Percentiles rank a stretch among this genome's conserved stretches.
These are phyloP conservation scores for Pythium dissotocum DNA, from an alignment of 352 stramenopile species.

Conservation along the genomic window DNA sequence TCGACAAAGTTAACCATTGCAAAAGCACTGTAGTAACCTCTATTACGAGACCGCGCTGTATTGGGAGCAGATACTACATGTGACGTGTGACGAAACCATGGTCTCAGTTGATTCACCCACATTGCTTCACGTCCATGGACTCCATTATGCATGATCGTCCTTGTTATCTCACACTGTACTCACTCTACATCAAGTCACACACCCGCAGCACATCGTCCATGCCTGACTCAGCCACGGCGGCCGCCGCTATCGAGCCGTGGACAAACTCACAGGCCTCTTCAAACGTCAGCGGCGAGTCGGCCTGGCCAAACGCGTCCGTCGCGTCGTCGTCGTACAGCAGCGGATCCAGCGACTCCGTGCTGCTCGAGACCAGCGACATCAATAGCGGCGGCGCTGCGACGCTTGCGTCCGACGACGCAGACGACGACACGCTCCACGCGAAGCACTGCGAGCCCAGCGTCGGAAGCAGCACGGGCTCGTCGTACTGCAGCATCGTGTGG, in stretches of 20 bases:
- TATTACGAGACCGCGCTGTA: not conserved
- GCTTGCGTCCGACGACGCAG: not conserved
- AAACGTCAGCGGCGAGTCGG: not conserved
- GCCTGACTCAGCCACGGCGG: not conserved
- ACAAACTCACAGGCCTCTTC: conserved; percentile 7
- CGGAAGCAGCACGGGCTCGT: not conserved
- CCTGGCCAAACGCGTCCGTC: not conserved
- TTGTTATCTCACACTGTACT: not conserved
- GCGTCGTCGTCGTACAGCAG: not conserved
- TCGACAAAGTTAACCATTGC: not conserved
- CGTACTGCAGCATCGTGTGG: not conserved
- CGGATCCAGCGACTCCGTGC: not conserved
- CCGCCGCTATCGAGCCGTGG: not conserved
- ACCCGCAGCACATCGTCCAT: conserved; percentile 10
- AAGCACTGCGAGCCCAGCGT: not conserved
- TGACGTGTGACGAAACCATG: not conserved
- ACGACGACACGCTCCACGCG: not conserved
- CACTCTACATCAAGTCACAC: conserved; percentile 17
- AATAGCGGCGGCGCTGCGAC: too few relatives aligned
- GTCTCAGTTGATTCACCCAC: not conserved
- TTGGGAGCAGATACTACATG: not conserved
- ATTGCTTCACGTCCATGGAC: not conserved
- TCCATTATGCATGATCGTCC: too few relatives aligned
- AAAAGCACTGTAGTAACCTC: not conserved
- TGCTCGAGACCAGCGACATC: not conserved